Evolutionary conservation across 2,329 filamentous ascomycete genomes (phyloP).

Genomic region (Penicillium janthinellum): DNA sequence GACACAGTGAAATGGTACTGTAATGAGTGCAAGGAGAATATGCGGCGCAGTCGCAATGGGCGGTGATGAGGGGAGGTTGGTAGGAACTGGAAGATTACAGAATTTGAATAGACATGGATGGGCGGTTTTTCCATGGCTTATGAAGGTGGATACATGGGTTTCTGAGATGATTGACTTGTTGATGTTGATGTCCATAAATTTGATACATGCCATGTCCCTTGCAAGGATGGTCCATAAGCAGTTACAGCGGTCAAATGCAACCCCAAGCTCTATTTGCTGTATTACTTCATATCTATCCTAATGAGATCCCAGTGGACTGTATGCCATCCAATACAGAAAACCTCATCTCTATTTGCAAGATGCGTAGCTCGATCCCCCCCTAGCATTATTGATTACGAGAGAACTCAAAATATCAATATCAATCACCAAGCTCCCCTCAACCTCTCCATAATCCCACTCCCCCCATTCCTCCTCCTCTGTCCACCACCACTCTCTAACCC

Average conservation of each 20-base stretch:
- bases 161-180: background rate
- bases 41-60: conserved; percentile 56
- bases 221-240: background rate
- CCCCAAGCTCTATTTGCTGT: background rate
- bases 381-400: background rate
- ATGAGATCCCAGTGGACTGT: background rate
- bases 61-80: conserved; percentile 20
- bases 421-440: conserved; percentile 33
- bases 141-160: background rate
- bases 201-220: background rate
- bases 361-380: background rate
- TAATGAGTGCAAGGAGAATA: conserved; percentile 71
- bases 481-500: conserved; percentile 25
- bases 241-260: background rate
- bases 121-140: conserved; percentile 1
- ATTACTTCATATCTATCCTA: background rate
- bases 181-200: background rate
- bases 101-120: conserved; percentile 4
- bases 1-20: conserved; percentile 78
- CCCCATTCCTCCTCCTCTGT: conserved; percentile 28
- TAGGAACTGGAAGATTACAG: background rate
- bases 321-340: background rate
- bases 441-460: conserved; percentile 32
- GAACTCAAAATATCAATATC: background rate
- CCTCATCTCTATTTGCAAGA: background rate